A percentile compares a stretch with the other conserved stretches of the same genome.
phyloP scores from a whole-genome alignment of 768 basidiomycete species.

The Xanthoconium purpureum region DNA sequence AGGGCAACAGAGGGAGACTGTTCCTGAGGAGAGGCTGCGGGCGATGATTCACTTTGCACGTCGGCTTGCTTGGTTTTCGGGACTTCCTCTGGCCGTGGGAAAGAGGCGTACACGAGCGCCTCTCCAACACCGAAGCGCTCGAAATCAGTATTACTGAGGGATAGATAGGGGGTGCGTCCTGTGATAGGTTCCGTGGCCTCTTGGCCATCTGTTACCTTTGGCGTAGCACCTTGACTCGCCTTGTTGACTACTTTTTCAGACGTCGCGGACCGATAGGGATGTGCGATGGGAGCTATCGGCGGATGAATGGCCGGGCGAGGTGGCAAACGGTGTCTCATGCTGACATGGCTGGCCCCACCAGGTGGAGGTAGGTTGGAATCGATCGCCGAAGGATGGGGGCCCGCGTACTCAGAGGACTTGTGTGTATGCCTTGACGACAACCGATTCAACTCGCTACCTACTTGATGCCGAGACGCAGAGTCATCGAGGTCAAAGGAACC shows the following conservation, averaged over 20 bases:
- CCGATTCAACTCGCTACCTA: background rate
- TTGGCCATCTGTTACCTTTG: background rate
- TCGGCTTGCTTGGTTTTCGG: background rate
- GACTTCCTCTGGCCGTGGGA: background rate
- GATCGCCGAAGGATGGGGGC: slow-evolving; percentile 38
- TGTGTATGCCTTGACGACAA: slow-evolving; percentile 17
- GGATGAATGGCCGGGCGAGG: slow-evolving; percentile 27
- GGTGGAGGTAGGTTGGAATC: slow-evolving; percentile 18
- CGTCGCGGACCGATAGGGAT: slow-evolving; percentile 22
- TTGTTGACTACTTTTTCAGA: background rate
- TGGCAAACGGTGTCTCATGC: slow-evolving; percentile 36
- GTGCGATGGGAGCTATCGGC: slow-evolving; percentile 26
- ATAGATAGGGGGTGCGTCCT: slow-evolving; percentile 9
- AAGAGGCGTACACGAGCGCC: slow-evolving; percentile 50
- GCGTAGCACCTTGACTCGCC: background rate
- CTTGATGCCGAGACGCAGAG: background rate
- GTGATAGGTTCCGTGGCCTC: background rate
- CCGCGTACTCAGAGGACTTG: slow-evolving; percentile 36
- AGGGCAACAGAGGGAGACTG: background rate
- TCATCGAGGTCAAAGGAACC: slow-evolving; percentile 17
- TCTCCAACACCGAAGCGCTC: slow-evolving; percentile 62
- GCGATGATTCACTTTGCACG: background rate
- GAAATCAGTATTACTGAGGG: slow-evolving; percentile 31
- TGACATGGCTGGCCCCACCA: slow-evolving; percentile 27
- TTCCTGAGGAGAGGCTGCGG: background rate